Percentiles rank a stretch among this genome's conserved stretches.
These are phyloP conservation scores for Penicillium odoratum DNA, from an alignment of 495 filamentous ascomycete species.

Conservation along the genomic window DNA sequence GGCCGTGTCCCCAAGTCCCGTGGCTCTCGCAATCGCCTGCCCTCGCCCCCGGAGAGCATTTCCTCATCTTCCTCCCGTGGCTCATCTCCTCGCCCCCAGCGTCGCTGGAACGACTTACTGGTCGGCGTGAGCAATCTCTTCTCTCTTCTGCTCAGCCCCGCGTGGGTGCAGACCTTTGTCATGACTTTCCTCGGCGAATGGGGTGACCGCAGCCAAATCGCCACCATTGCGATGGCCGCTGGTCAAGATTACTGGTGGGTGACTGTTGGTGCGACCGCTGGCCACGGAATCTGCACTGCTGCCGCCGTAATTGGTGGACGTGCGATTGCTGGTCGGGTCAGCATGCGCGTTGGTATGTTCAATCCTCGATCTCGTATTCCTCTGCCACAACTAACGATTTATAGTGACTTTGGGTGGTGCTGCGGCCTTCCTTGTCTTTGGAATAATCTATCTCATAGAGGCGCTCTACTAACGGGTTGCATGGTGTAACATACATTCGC, in stretches of 20 bases:
- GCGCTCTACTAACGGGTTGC: slow-evolving; percentile 55
- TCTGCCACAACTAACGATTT: slow-evolving; percentile 20
- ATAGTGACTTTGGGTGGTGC: slow-evolving; percentile 93
- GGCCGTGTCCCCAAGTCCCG: slow-evolving; percentile 48
- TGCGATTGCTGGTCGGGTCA: slow-evolving; percentile 90
- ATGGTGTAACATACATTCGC: neutral
- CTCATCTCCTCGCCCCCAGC: slow-evolving; percentile 51
- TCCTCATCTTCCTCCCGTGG: slow-evolving; percentile 59
- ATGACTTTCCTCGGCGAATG: slow-evolving; percentile 99
- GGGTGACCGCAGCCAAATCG: slow-evolving; percentile 97
- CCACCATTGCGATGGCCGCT: slow-evolving; percentile 98
- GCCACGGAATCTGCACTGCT: slow-evolving; percentile 86
- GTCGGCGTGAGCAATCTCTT: slow-evolving; percentile 81
- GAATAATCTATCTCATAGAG: slow-evolving; percentile 86
- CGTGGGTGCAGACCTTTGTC: slow-evolving; percentile 98
- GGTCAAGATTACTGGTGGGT: slow-evolving; percentile 99
- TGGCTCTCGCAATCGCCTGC: slow-evolving; percentile 49
- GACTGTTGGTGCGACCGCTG: slow-evolving; percentile 81
- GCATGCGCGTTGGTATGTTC: slow-evolving; percentile 91
- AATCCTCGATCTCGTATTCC: slow-evolving; percentile 1
- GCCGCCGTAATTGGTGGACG: slow-evolving; percentile 91
- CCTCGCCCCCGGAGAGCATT: slow-evolving; percentile 53
- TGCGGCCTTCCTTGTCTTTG: slow-evolving; percentile 86
- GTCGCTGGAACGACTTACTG: slow-evolving; percentile 41
- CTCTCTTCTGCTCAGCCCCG: slow-evolving; percentile 84